A percentile compares a stretch with the other conserved stretches of the same genome.
phyloP scores from a whole-genome alignment of 257 asterid genomes.

The Capsicum rhomboideum region DNA sequence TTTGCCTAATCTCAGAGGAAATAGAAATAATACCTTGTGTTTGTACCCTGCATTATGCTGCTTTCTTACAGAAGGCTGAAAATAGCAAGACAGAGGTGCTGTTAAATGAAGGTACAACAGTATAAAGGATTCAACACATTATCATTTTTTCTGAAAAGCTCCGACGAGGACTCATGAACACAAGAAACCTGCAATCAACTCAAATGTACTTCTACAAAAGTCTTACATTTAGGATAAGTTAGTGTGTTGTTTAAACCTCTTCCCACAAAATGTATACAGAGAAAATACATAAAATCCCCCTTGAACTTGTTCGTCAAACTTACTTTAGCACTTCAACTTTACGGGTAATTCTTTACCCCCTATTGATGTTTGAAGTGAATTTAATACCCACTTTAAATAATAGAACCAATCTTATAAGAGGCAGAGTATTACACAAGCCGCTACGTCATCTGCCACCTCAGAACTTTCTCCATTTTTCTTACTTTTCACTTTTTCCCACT shows the following conservation, averaged over 20 bases:
- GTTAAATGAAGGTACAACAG: neutral
- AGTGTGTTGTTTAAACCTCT: neutral
- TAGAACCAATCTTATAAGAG: too few species aligned
- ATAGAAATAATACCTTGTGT: constrained; percentile 59
- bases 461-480: too few species aligned
- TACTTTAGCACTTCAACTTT: too few species aligned
- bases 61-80: constrained; percentile 96
- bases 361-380: too few species aligned
- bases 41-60: constrained; percentile 97
- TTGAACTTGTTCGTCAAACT: too few species aligned
- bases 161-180: neutral
- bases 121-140: neutral
- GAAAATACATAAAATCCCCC: too few species aligned
- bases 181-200: neutral
- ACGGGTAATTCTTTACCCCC: too few species aligned
- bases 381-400: too few species aligned
- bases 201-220: neutral
- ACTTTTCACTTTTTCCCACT: too few species aligned
- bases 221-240: neutral
- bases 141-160: neutral
- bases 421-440: too few species aligned
- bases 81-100: constrained; percentile 3
- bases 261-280: too few species aligned
- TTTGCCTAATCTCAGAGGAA: neutral
- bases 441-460: too few species aligned